Percentiles rank a stretch among this genome's conserved stretches.
Conservation (phyloP, 495 filamentous ascomycete species). For the Hyphodiscus hymeniophilus region DNA sequence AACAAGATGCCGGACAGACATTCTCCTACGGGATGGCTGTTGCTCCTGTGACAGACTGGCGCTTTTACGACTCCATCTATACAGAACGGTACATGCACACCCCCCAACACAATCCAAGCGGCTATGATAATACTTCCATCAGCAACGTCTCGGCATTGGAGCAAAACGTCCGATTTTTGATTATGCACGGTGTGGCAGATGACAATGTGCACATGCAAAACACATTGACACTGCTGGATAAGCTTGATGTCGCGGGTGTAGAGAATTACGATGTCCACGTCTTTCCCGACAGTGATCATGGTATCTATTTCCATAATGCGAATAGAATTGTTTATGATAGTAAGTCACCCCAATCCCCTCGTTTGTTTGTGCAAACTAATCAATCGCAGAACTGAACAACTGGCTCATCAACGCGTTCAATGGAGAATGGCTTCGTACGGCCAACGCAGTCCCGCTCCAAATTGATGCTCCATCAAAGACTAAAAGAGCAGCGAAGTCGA, state of each 20-base stretch:
- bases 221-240: constrained; percentile 75
- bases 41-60: constrained; percentile 95
- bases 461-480: constrained; percentile 12
- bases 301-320: constrained; percentile 91
- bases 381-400: constrained; percentile 61
- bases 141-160: constrained; percentile 58
- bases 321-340: constrained; percentile 91
- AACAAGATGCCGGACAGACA: constrained; percentile 79
- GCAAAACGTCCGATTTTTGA: constrained; percentile 72
- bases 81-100: constrained; percentile 96
- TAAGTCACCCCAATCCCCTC: constrained; percentile 39
- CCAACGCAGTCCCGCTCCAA: constrained; percentile 18
- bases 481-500: neutral
- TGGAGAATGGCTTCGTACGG: constrained; percentile 63
- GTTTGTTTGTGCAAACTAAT: constrained; percentile 21
- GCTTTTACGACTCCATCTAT: constrained; percentile 91
- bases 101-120: constrained; percentile 67
- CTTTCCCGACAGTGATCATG: constrained; percentile 93
- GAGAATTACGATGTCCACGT: constrained; percentile 97
- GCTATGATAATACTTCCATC: constrained; percentile 72
- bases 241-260: constrained; percentile 70
- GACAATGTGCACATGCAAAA: constrained; percentile 98
- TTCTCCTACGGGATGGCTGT: constrained; percentile 98
- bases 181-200: constrained; percentile 92
- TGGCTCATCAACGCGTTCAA: constrained; percentile 98